phyloP scores from a whole-genome alignment of 352 stramenopile species.

The Phytophthora pseudosyringae region DNA sequence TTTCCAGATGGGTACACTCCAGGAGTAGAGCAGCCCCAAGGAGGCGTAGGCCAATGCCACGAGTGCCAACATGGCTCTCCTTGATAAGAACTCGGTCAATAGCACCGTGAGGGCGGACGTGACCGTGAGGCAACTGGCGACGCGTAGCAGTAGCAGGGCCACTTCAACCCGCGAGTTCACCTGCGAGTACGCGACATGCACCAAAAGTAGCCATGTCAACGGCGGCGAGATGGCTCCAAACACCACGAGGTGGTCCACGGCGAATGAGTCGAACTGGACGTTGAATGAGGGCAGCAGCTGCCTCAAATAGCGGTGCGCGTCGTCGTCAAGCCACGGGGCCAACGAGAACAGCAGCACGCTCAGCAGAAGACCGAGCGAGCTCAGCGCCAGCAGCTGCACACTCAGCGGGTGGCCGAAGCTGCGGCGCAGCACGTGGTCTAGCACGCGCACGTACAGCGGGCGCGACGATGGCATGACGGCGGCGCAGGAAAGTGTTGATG shows the following conservation, averaged over 20 bases:
- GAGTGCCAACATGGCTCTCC: conserved; percentile 73
- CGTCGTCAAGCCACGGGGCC: conserved; percentile 57
- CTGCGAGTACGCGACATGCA: conserved; percentile 72
- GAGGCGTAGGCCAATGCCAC: conserved; percentile 70
- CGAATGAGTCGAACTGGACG: conserved; percentile 61
- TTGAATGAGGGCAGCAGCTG: conserved; percentile 53
- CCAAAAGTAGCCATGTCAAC: conserved; percentile 65
- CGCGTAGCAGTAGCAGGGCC: conserved; percentile 60
- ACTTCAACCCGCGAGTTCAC: conserved; percentile 55
- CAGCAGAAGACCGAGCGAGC: conserved; percentile 57
- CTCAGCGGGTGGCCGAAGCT: conserved; percentile 65
- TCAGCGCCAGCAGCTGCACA: conserved; percentile 58
- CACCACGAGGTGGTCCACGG: conserved; percentile 74
- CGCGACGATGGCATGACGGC: conserved; percentile 13
- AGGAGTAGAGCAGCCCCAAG: conserved; percentile 76
- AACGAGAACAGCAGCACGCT: conserved; percentile 62
- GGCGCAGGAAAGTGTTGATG: conserved; percentile 9
- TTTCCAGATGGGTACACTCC: conserved; percentile 76
- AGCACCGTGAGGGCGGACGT: conserved; percentile 77
- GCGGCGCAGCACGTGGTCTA: conserved; percentile 53
- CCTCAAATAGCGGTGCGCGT: conserved; percentile 58
- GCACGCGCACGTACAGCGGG: conserved; percentile 36
- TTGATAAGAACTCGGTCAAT: conserved; percentile 78
- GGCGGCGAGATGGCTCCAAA: conserved; percentile 69
- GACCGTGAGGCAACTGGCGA: conserved; percentile 70